These are phyloP conservation scores for Fusarium brachygibbosum DNA, from an alignment of 2,329 filamentous ascomycete species.

Conservation along the genomic window DNA sequence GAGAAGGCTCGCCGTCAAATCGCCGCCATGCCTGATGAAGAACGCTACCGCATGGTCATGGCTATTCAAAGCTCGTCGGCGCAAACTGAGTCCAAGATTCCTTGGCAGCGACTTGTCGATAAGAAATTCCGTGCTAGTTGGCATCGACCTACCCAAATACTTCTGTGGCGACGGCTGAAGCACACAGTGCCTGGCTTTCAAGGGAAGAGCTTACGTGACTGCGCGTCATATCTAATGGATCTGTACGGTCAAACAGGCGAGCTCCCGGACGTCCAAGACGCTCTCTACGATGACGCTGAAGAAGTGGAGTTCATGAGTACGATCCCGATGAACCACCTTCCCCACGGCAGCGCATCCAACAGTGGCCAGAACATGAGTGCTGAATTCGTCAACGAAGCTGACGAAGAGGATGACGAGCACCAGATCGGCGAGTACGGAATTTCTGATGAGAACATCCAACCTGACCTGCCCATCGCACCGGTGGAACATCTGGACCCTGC, in stretches of 20 bases:
- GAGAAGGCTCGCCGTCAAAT: conserved; percentile 60
- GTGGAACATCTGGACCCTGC: conserved; percentile 45
- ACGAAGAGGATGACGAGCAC: conserved; percentile 44
- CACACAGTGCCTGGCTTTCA: conserved; percentile 53
- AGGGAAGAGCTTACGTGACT: conserved; percentile 52
- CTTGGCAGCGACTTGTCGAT: conserved; percentile 62
- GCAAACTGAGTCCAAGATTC: conserved; percentile 61
- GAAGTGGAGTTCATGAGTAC: conserved; percentile 52
- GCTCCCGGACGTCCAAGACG: conserved; percentile 53
- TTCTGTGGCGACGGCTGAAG: conserved; percentile 58
- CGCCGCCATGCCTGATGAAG: conserved; percentile 57
- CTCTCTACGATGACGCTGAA: conserved; percentile 50
- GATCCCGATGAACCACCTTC: conserved; percentile 32
- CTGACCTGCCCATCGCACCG: conserved; percentile 48
- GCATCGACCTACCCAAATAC: conserved; percentile 54
- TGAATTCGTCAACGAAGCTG: conserved; percentile 51
- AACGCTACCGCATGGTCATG: conserved; percentile 61
- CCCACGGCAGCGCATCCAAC: conserved; percentile 18
- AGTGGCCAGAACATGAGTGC: conserved; percentile 41
- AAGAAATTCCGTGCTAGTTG: conserved; percentile 57
- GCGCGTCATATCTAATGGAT: conserved; percentile 54
- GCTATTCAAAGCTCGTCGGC: conserved; percentile 60
- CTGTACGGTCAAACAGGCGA: conserved; percentile 53
- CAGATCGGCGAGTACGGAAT: conserved; percentile 31
- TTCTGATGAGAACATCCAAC: conserved; percentile 45